Conservation (phyloP, 192 early-diverging fungal genomes). For the Jimgerdemannia lactiflua region DNA sequence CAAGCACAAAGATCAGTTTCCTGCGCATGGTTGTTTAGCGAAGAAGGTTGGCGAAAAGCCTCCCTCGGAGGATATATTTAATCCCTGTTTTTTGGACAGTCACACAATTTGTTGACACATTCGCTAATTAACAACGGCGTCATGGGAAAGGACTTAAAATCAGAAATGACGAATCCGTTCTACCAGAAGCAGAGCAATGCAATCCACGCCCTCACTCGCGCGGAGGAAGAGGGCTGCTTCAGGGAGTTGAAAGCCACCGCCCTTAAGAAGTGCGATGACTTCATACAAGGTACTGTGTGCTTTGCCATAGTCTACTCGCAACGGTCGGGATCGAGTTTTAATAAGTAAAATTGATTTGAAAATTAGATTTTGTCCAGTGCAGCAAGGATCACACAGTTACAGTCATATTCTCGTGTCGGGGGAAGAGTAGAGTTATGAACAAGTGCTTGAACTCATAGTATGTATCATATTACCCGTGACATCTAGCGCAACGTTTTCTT, state of each 20-base stretch:
- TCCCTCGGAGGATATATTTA: neutral
- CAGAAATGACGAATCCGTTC: conserved; percentile 28
- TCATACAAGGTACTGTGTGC: conserved; percentile 40
- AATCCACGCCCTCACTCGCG: conserved; percentile 48
- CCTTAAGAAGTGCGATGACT: conserved; percentile 41
- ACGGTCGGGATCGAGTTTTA: too few relatives aligned
- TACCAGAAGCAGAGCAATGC: neutral
- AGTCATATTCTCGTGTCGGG: conserved; percentile 46
- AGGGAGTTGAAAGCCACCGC: conserved; percentile 49
- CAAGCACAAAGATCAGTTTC: conserved; percentile 23
- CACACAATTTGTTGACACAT: neutral
- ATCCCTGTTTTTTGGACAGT: neutral
- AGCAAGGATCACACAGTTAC: conserved; percentile 50
- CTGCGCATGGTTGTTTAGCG: neutral
- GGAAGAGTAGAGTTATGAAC: conserved; percentile 47
- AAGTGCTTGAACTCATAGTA: conserved; percentile 46
- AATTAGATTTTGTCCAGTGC: conserved; percentile 48
- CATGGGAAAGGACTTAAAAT: conserved; percentile 31
- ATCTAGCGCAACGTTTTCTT: too few relatives aligned
- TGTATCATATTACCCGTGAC: neutral
- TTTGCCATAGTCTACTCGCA: too few relatives aligned
- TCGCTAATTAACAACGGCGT: neutral
- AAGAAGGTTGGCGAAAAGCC: too few relatives aligned
- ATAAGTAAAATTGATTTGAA: too few relatives aligned
- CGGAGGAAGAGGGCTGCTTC: conserved; percentile 50